These are phyloP conservation scores for Cyclotella cryptica DNA, from an alignment of 108 stramenopile genomes.

Conservation along the genomic window DNA sequence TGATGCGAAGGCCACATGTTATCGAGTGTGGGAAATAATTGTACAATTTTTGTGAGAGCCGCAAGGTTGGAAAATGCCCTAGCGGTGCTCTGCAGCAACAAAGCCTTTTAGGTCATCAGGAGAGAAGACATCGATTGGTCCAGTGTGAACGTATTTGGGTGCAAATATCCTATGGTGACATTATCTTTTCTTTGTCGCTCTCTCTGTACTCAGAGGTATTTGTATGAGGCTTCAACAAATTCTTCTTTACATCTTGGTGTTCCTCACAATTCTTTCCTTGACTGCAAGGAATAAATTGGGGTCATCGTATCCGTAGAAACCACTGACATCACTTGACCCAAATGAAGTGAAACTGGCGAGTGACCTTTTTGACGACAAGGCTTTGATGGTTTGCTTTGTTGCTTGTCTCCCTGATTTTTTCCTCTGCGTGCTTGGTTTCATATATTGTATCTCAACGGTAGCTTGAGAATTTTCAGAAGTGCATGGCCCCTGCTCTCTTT, in stretches of 20 bases:
- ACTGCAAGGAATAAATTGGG: slow-evolving; percentile 9
- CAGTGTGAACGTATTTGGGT: too few species aligned
- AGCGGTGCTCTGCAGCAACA: too few species aligned
- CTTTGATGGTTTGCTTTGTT: slow-evolving; percentile 12
- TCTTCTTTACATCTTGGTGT: background rate
- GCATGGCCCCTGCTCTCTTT: background rate
- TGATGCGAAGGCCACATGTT: too few species aligned
- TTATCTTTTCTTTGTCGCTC: background rate
- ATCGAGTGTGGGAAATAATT: too few species aligned
- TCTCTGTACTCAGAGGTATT: too few species aligned
- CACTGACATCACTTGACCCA: slow-evolving; percentile 1
- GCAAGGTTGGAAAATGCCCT: too few species aligned
- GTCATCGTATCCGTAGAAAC: slow-evolving; percentile 21
- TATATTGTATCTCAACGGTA: background rate
- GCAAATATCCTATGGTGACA: background rate
- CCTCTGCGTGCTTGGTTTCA: background rate
- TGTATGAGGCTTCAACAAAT: too few species aligned
- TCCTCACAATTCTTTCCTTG: slow-evolving; percentile 12
- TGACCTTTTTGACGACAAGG: slow-evolving; percentile 23
- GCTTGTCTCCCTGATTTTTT: slow-evolving; percentile 9
- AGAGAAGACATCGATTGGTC: too few species aligned
- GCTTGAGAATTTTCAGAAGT: background rate
- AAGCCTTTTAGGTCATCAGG: too few species aligned
- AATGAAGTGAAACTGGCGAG: slow-evolving; percentile 18
- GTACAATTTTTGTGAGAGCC: too few species aligned